Percentiles rank a stretch among this genome's conserved stretches.
Evolutionary conservation across 352 stramenopile genomes (phyloP).

Genomic region (Globisporangium iwayamae): DNA sequence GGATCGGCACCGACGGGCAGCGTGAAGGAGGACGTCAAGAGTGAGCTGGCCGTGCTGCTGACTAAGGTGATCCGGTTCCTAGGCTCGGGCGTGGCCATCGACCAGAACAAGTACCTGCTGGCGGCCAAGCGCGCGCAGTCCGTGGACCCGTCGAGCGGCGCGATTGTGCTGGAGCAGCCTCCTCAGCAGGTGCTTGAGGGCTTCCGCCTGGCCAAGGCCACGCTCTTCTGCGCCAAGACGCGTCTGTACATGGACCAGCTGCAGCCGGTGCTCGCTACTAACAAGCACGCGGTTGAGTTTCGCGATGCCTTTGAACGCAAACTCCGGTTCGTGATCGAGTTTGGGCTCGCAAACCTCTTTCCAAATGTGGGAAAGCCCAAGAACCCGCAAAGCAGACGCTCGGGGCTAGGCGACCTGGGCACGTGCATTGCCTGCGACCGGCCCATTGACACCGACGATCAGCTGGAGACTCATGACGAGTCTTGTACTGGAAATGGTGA

Average conservation of each 20-base stretch:
- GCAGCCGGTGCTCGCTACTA: constrained; percentile 34
- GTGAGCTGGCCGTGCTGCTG: constrained; percentile 41
- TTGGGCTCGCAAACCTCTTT: constrained; percentile 62
- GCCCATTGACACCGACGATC: constrained; percentile 35
- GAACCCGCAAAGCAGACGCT: constrained; percentile 25
- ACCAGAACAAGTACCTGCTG: constrained; percentile 65
- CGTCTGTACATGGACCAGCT: constrained; percentile 47
- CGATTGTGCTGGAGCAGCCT: constrained; percentile 38
- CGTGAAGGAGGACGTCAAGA: constrained; percentile 22
- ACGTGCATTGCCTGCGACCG: constrained; percentile 68
- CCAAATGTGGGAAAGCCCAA: constrained; percentile 37
- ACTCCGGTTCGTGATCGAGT: constrained; percentile 48
- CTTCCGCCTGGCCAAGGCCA: constrained; percentile 42
- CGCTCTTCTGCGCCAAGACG: constrained; percentile 36
- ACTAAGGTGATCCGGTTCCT: constrained; percentile 59
- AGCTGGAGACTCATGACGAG: constrained; percentile 1
- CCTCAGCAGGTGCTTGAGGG: constrained; percentile 43
- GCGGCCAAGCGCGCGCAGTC: constrained; percentile 24
- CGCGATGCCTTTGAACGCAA: constrained; percentile 45
- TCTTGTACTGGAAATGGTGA: not conserved
- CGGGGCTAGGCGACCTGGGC: constrained; percentile 22
- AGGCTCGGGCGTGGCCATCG: constrained; percentile 47
- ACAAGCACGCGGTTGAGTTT: constrained; percentile 35
- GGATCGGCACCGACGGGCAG: too few species aligned
- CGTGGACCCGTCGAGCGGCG: constrained; percentile 34